A percentile compares a stretch with the other conserved stretches of the same genome.
phyloP scores from a whole-genome alignment of 768 basidiomycete species.

The Mrakia hoshinonis region DNA sequence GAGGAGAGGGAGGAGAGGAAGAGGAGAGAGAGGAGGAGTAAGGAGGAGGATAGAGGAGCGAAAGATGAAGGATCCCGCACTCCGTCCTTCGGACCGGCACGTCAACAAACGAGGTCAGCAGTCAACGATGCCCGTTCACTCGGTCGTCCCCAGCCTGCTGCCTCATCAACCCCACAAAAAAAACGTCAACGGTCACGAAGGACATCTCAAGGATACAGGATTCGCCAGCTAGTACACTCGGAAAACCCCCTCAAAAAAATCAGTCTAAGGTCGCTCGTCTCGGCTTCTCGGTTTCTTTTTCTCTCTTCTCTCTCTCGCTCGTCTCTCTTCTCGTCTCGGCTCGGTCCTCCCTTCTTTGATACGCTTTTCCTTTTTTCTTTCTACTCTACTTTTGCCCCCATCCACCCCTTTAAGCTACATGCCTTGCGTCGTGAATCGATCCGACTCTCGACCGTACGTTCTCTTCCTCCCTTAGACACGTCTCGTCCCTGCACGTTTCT shows the following conservation, averaged over 20 bases:
- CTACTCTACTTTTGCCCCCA: neutral
- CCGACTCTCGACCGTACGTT: neutral
- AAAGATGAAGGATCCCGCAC: neutral
- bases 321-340: neutral
- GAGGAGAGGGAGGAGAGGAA: neutral
- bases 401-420: neutral
- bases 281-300: slow-evolving; percentile 13
- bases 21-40: neutral
- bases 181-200: neutral
- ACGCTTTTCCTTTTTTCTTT: neutral
- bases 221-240: neutral
- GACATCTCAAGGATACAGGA: neutral
- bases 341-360: neutral
- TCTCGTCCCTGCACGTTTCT: too few relatives aligned
- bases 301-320: too few relatives aligned
- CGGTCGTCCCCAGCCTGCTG: neutral
- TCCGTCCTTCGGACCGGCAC: too few relatives aligned
- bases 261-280: neutral
- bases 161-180: neutral
- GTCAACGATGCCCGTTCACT: neutral
- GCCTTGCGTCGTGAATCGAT: neutral
- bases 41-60: slow-evolving; percentile 13
- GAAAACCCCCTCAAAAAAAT: slow-evolving; percentile 1
- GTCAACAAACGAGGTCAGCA: neutral
- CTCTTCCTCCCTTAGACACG: too few relatives aligned